Conservation (phyloP, 108 stramenopile species). For the Pseudonitzschia multistriata region DNA sequence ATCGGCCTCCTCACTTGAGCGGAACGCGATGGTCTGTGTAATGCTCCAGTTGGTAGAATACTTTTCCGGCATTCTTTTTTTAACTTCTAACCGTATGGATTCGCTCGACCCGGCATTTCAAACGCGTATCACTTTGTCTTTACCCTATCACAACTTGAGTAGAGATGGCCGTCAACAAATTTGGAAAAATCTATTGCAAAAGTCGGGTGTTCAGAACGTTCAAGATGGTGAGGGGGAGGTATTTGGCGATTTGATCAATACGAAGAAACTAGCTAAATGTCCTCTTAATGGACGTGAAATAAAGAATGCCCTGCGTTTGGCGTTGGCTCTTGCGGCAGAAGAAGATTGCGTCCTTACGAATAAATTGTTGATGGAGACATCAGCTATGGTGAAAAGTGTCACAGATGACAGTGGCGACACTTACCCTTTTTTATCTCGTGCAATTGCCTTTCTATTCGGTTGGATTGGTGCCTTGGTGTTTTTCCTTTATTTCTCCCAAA, state of each 20-base stretch:
- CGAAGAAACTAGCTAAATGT: conserved; percentile 41
- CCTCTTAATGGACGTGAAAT: conserved; percentile 71
- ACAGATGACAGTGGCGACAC: too few relatives aligned
- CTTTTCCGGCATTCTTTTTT: conserved; percentile 60
- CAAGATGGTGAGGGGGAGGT: neutral
- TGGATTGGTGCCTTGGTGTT: too few relatives aligned
- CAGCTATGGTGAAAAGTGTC: conserved; percentile 27
- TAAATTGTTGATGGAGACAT: conserved; percentile 45
- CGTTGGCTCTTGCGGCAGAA: conserved; percentile 60
- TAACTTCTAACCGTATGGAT: conserved; percentile 68
- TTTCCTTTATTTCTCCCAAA: too few relatives aligned
- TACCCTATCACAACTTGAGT: conserved; percentile 54
- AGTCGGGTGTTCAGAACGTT: conserved; percentile 33
- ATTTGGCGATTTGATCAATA: conserved; percentile 20
- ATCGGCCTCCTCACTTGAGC: conserved; percentile 46
- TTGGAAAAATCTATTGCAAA: conserved; percentile 55
- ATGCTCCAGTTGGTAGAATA: conserved; percentile 73
- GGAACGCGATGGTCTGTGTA: conserved; percentile 75
- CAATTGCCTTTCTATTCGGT: too few relatives aligned
- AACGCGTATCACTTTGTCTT: conserved; percentile 62
- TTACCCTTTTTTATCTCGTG: too few relatives aligned
- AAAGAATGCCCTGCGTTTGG: conserved; percentile 67
- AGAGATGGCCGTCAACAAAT: conserved; percentile 45
- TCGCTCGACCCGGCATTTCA: conserved; percentile 70
- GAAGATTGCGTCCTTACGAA: conserved; percentile 42